A percentile compares a stretch with the other conserved stretches of the same genome.
phyloP scores from a whole-genome alignment of 1,284 basidiomycete genomes.

The Puccinia triticina region DNA sequence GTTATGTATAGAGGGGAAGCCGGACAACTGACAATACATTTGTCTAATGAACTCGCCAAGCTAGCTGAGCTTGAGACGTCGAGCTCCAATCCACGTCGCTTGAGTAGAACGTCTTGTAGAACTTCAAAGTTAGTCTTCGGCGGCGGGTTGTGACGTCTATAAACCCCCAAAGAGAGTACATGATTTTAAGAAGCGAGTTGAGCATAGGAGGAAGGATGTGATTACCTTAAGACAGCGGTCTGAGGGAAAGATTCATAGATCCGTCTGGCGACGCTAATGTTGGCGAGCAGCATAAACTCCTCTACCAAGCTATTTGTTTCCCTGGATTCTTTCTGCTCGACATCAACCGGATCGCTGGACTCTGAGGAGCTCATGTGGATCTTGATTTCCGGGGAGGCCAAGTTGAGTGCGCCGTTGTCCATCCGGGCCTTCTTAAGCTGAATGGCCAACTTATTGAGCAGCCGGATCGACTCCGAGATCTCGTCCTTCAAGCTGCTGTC shows the following conservation, averaged over 20 bases:
- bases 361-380: constrained; percentile 89
- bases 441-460: constrained; percentile 84
- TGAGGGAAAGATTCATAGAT: constrained; percentile 95
- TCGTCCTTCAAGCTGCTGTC: constrained; percentile 79
- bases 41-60: constrained; percentile 85
- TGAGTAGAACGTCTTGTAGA: constrained; percentile 85
- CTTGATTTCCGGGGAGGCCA: constrained; percentile 97
- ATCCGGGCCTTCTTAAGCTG: constrained; percentile 85
- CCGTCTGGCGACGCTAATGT: constrained; percentile 86
- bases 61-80: constrained; percentile 91
- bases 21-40: constrained; percentile 72
- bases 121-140: constrained; percentile 94
- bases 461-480: constrained; percentile 82
- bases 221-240: constrained; percentile 85
- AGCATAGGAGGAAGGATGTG: constrained; percentile 34
- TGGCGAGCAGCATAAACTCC: constrained; percentile 98
- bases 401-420: constrained; percentile 90
- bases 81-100: constrained; percentile 79
- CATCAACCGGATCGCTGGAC: constrained; percentile 84
- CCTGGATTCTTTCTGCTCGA: constrained; percentile 88
- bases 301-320: constrained; percentile 98
- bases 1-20: not conserved
- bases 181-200: not conserved
- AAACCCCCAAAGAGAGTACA: constrained; percentile 17
- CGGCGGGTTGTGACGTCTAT: constrained; percentile 87